Evolutionary conservation across 1,284 basidiomycete genomes (phyloP).

Genomic region (Leccinum cinnamomeum): DNA sequence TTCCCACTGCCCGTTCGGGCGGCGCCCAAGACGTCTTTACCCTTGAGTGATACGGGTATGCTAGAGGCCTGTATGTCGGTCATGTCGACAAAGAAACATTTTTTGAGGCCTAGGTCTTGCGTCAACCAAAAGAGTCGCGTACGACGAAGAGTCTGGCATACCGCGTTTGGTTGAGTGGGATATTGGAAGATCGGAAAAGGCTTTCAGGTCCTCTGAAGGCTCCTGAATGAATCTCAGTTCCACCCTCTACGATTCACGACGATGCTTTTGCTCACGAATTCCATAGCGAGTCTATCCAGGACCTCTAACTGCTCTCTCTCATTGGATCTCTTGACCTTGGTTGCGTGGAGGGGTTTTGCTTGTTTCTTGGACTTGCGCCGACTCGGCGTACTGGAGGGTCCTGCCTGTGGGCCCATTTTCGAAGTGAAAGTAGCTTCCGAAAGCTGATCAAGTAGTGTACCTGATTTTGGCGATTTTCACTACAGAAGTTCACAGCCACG

Average conservation of each 20-base stretch:
- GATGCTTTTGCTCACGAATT: slow-evolving; percentile 50
- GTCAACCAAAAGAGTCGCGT: neutral
- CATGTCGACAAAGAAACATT: slow-evolving; percentile 82
- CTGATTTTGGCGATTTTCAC: neutral
- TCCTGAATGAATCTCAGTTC: slow-evolving; percentile 40
- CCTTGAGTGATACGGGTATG: slow-evolving; percentile 63
- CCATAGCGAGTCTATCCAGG: slow-evolving; percentile 52
- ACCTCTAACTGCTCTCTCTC: slow-evolving; percentile 56
- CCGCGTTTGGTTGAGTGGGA: slow-evolving; percentile 70
- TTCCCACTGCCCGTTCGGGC: slow-evolving; percentile 84
- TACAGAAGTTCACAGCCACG: neutral
- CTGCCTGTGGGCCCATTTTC: slow-evolving; percentile 20
- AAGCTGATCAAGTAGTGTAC: neutral
- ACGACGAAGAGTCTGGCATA: slow-evolving; percentile 27
- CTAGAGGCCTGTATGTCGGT: slow-evolving; percentile 79
- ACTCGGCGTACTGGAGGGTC: slow-evolving; percentile 16
- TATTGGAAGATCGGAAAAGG: slow-evolving; percentile 69
- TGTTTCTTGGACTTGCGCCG: slow-evolving; percentile 23
- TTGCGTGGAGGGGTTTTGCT: slow-evolving; percentile 13
- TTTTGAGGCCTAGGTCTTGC: slow-evolving; percentile 65
- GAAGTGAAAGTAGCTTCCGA: neutral
- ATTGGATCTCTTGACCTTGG: slow-evolving; percentile 45
- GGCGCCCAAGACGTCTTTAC: slow-evolving; percentile 73
- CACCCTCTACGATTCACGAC: slow-evolving; percentile 2
- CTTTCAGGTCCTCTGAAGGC: slow-evolving; percentile 43